Conservation (phyloP, 2,329 filamentous ascomycete species). For the Fusarium sp. region DNA sequence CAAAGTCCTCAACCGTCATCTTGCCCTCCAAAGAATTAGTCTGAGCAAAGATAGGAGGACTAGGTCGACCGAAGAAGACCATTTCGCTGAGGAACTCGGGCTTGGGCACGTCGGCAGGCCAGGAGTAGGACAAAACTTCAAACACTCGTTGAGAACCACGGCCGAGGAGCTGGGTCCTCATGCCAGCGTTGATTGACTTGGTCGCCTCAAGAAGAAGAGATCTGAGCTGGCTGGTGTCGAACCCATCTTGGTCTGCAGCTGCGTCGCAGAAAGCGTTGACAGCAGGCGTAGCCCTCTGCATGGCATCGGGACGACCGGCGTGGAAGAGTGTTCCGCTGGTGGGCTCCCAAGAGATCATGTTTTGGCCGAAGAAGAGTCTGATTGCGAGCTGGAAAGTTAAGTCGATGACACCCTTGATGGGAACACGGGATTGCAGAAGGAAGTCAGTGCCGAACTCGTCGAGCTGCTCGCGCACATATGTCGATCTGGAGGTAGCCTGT, state of each 20-base stretch:
- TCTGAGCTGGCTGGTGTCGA: not conserved
- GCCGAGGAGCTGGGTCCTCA: not conserved
- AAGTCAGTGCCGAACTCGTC: slow-evolving; percentile 2
- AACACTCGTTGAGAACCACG: not conserved
- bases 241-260: not conserved
- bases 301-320: not conserved
- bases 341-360: slow-evolving; percentile 4
- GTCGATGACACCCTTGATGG: slow-evolving; percentile 7
- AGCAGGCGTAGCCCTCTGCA: slow-evolving; percentile 1
- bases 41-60: slow-evolving; percentile 5
- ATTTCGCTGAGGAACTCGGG: slow-evolving; percentile 1
- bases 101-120: not conserved
- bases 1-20: not conserved
- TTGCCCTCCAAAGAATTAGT: not conserved
- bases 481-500: slow-evolving; percentile 4
- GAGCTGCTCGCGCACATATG: slow-evolving; percentile 2
- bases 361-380: slow-evolving; percentile 2
- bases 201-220: not conserved
- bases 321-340: slow-evolving; percentile 5
- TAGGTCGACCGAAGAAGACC: not conserved
- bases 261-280: slow-evolving; percentile 2
- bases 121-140: not conserved
- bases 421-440: not conserved
- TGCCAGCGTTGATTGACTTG: slow-evolving; percentile 7
- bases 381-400: slow-evolving; percentile 5